Evolutionary conservation across 1,284 basidiomycete species (phyloP).

Genomic region (Cutaneotrichosporon dermatis): DNA sequence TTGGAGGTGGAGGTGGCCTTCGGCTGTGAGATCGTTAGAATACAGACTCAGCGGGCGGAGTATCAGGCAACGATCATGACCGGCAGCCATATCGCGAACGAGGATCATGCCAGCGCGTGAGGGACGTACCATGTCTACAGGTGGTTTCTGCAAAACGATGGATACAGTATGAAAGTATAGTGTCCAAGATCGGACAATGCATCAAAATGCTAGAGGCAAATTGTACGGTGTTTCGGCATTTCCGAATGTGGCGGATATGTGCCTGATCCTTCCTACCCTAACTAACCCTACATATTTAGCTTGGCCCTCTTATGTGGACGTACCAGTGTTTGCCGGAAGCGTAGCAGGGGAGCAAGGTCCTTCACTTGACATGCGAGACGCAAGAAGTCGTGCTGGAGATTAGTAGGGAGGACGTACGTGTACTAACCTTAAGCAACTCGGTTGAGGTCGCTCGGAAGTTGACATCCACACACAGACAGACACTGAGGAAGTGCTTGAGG

Average conservation of each 20-base stretch:
- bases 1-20: constrained; percentile 44
- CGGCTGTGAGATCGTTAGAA: constrained; percentile 27
- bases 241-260: no score
- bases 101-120: neutral
- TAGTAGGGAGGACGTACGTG: neutral
- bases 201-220: no score
- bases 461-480: constrained; percentile 96
- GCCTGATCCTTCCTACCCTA: no score
- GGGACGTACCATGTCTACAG: constrained; percentile 24
- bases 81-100: no score
- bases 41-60: no score
- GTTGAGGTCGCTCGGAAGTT: constrained; percentile 88
- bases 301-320: no score
- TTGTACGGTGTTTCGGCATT: no score
- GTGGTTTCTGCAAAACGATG: constrained; percentile 23
- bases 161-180: neutral
- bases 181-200: no score
- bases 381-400: constrained; percentile 41
- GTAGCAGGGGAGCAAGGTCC: constrained; percentile 36
- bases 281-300: no score
- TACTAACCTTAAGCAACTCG: constrained; percentile 78
- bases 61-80: no score
- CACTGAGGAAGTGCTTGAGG: constrained; percentile 91
- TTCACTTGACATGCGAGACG: constrained; percentile 32
- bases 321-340: constrained; percentile 35